Conservation (phyloP, 2,329 filamentous ascomycete genomes). For the Fusarium siculi region DNA sequence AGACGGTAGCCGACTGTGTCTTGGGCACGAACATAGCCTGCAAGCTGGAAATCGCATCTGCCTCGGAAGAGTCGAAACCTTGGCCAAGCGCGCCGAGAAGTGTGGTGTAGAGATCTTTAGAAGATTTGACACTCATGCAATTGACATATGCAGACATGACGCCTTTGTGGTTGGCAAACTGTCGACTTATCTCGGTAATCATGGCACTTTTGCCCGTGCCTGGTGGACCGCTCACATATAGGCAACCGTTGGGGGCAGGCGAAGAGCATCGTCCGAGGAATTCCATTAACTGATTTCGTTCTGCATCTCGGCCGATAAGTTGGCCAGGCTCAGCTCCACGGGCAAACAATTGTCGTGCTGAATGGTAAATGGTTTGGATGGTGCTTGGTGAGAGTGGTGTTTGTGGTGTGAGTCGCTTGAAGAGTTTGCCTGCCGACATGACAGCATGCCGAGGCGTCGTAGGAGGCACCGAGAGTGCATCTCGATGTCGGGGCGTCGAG, state of each 20-base stretch:
- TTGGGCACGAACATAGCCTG: conserved; percentile 76
- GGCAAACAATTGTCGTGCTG: conserved; percentile 87
- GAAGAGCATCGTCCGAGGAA: conserved; percentile 76
- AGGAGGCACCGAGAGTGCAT: conserved; percentile 77
- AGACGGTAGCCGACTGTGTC: conserved; percentile 67
- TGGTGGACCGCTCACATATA: conserved; percentile 95
- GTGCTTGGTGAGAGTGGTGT: conserved; percentile 77
- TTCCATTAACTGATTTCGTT: conserved; percentile 70
- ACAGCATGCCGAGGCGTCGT: conserved; percentile 87
- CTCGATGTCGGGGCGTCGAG: conserved; percentile 79
- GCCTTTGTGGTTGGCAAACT: conserved; percentile 61
- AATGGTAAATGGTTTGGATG: conserved; percentile 82
- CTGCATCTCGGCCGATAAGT: conserved; percentile 80
- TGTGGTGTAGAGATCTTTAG: conserved; percentile 84
- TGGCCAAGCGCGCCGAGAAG: conserved; percentile 76
- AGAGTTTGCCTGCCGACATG: conserved; percentile 77
- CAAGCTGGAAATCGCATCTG: conserved; percentile 74
- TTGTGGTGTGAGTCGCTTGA: conserved; percentile 82
- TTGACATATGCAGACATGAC: conserved; percentile 86
- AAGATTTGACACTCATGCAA: conserved; percentile 95
- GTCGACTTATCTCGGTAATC: conserved; percentile 79
- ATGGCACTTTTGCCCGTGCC: conserved; percentile 98
- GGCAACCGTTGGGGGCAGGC: conserved; percentile 75
- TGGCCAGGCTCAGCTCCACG: conserved; percentile 79
- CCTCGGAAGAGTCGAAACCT: conserved; percentile 68